Conservation (phyloP, 2,329 filamentous ascomycete genomes). For the Pezicula carpinea region DNA sequence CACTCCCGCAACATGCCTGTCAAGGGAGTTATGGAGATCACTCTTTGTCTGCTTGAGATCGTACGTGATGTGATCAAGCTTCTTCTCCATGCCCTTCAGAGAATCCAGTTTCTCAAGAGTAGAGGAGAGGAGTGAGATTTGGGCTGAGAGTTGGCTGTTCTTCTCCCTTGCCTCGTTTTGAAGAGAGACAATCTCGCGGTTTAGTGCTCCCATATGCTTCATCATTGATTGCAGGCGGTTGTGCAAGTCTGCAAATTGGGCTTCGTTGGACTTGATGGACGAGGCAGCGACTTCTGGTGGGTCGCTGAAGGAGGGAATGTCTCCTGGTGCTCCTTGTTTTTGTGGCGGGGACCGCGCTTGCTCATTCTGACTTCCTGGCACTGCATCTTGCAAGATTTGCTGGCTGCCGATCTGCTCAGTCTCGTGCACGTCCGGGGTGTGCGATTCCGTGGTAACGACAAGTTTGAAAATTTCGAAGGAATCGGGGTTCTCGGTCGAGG, state of each 20-base stretch:
- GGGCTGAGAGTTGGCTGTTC: constrained; percentile 7
- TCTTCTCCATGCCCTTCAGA: constrained; percentile 39
- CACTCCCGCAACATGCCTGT: constrained; percentile 18
- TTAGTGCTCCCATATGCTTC: constrained; percentile 62
- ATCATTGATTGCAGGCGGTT: constrained; percentile 72
- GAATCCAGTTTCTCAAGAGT: constrained; percentile 39
- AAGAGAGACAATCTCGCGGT: constrained; percentile 49
- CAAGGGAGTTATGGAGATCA: constrained; percentile 34
- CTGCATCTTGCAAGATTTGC: constrained; percentile 13
- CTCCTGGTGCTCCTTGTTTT: constrained; percentile 28
- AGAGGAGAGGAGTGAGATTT: constrained; percentile 14
- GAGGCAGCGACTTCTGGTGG: constrained; percentile 28
- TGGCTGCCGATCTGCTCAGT: constrained; percentile 12
- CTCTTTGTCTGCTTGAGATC: constrained; percentile 54
- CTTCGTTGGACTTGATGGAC: constrained; percentile 38
- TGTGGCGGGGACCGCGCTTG: constrained; percentile 31
- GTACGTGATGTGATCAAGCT: constrained; percentile 49
- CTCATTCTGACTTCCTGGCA: constrained; percentile 27
- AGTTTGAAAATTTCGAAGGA: constrained; percentile 93
- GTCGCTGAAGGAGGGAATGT: constrained; percentile 42
- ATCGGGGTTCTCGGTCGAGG: constrained; percentile 86
- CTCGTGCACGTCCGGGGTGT: constrained; percentile 26
- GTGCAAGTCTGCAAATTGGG: constrained; percentile 81
- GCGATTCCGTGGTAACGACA: constrained; percentile 58
- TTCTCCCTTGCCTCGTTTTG: constrained; percentile 42